phyloP scores from a whole-genome alignment of 116 monocot species.

The Trichopus zeylanicus region DNA sequence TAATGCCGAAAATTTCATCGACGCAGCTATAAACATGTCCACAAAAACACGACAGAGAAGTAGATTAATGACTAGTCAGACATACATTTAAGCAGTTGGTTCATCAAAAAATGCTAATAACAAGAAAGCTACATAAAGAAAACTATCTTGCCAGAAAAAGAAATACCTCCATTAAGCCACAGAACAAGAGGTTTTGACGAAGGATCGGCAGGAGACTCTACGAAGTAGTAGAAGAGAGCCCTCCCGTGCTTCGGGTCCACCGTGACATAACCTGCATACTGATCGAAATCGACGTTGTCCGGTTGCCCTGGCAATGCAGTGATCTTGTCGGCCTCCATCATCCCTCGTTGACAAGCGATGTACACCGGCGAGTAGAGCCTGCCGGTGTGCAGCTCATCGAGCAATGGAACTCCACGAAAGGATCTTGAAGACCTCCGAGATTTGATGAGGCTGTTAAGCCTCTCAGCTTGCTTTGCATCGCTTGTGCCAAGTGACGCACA shows the following conservation, averaged over 20 bases:
- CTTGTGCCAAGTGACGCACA: too few relatives aligned
- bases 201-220: not conserved
- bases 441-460: too few relatives aligned
- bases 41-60: too few relatives aligned
- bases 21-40: too few relatives aligned
- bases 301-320: conserved; percentile 10
- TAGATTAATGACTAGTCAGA: too few relatives aligned
- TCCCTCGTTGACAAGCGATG: not conserved
- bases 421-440: not conserved
- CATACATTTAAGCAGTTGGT: too few relatives aligned
- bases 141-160: too few relatives aligned
- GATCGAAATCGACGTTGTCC: conserved; percentile 2
- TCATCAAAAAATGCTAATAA: too few relatives aligned
- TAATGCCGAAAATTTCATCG: too few relatives aligned
- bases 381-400: not conserved
- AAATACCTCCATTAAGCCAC: conserved; percentile 20
- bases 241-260: not conserved
- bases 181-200: conserved; percentile 7
- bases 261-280: conserved; percentile 14
- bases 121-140: too few relatives aligned
- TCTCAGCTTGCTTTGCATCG: too few relatives aligned
- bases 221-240: conserved; percentile 16
- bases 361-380: not conserved
- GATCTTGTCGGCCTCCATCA: conserved; percentile 10
- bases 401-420: not conserved